A percentile compares a stretch with the other conserved stretches of the same genome.
These are phyloP conservation scores for Narthecium ossifragum DNA, from an alignment of 106 monocot genomes.

Conservation along the genomic window DNA sequence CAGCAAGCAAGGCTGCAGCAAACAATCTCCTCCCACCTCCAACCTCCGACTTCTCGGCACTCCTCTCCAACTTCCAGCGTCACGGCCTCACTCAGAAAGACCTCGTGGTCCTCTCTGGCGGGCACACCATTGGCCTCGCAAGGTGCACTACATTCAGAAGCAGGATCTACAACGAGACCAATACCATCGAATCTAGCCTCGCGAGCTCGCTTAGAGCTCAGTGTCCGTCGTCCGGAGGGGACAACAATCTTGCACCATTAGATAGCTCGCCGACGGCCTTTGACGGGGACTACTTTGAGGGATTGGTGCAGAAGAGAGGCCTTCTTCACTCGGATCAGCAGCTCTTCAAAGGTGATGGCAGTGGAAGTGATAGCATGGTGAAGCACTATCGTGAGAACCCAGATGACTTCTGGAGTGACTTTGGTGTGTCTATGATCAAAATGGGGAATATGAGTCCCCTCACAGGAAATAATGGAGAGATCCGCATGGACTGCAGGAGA, in stretches of 20 bases:
- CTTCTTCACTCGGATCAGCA: constrained; percentile 54
- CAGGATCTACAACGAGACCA: constrained; percentile 41
- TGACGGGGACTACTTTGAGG: constrained; percentile 31
- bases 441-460: constrained; percentile 59
- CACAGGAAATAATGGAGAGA: constrained; percentile 50
- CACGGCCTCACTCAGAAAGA: constrained; percentile 25
- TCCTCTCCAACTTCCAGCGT: constrained; percentile 22
- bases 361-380: constrained; percentile 33
- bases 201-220: constrained; percentile 5
- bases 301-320: constrained; percentile 24
- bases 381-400: constrained; percentile 32
- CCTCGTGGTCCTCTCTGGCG: constrained; percentile 43
- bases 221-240: constrained; percentile 26
- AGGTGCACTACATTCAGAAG: constrained; percentile 26
- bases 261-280: constrained; percentile 24
- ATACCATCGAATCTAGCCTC: constrained; percentile 26
- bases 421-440: constrained; percentile 57
- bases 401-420: constrained; percentile 50
- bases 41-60: constrained; percentile 14
- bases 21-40: constrained; percentile 35
- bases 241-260: constrained; percentile 18
- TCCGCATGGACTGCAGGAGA: constrained; percentile 52
- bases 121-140: constrained; percentile 45
- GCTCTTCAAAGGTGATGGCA: constrained; percentile 41
- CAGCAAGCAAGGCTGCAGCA: constrained; percentile 19